phyloP scores from a whole-genome alignment of 1,284 basidiomycete species.

The Ganoderma resinaceum region DNA sequence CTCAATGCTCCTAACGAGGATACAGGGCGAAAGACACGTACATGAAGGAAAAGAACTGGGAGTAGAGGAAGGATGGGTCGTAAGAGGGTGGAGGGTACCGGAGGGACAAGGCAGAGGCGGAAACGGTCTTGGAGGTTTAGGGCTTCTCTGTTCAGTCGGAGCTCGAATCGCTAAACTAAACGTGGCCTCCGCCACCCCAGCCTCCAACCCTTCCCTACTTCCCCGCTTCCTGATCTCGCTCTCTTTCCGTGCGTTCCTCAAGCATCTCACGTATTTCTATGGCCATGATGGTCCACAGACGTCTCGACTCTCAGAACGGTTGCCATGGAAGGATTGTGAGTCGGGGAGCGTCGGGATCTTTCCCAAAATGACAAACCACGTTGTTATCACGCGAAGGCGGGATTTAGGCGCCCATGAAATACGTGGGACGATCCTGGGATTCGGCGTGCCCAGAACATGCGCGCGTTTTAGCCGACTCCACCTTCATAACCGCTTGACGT shows the following conservation, averaged over 20 bases:
- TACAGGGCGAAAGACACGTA: slow-evolving; percentile 33
- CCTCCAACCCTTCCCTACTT: slow-evolving; percentile 6
- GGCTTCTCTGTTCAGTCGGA: slow-evolving; percentile 37
- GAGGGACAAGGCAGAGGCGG: slow-evolving; percentile 40
- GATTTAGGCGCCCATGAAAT: background rate
- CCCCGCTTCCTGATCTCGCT: slow-evolving; percentile 9
- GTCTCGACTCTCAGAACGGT: background rate
- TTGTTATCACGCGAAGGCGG: background rate
- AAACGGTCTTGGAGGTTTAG: slow-evolving; percentile 37
- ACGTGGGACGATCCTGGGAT: slow-evolving; percentile 12
- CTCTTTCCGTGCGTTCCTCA: background rate
- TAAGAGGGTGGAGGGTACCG: slow-evolving; percentile 38
- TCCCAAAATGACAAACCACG: background rate
- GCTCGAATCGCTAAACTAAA: slow-evolving; percentile 32
- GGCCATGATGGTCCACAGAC: no score
- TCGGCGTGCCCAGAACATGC: background rate
- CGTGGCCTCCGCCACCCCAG: slow-evolving; percentile 24
- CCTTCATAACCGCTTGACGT: background rate
- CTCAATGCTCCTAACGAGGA: background rate
- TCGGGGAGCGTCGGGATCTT: background rate
- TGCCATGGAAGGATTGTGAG: background rate
- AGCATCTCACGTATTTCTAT: background rate
- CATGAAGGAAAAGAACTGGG: slow-evolving; percentile 37
- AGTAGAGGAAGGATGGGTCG: slow-evolving; percentile 34
- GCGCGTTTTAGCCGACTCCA: background rate